Base-by-base conservation (phyloP, 139 green algal genomes). In the Diplosphaera chodatii region DNA sequence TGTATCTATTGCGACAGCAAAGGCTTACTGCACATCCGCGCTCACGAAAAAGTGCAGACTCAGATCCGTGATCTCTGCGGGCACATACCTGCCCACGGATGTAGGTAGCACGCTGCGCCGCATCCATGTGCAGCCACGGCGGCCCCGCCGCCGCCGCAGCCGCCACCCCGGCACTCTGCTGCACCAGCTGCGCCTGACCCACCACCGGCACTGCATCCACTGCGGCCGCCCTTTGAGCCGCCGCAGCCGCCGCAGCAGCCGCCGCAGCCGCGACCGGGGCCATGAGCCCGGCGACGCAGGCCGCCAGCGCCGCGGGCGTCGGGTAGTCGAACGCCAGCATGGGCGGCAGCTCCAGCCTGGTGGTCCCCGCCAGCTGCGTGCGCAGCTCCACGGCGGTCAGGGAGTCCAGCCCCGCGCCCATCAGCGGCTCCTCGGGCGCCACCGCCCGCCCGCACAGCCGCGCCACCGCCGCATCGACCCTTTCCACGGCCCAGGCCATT, bases 311-410 rank as follows among this genome's bases (percentile, higher is more conserved):
- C 48, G 13, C 48, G 22, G 48, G 48, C 48, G 48, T 59, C 3
- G 48, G 48, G 48, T 59, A 59, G 48, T 59, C 48, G 48, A 59
- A 59, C 25, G 48, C 48, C 48, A 65, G 59, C 59, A 65, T 65
- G 25, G 27, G 25, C 59, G 27, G 59, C 59, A 65, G 59, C 55
- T 55, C 10, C 59, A 65, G 64, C 64, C 25, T 25, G 3, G 48
- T n/a, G 8, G 16, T 3, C 4, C 16, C 48, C 16, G 48, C 78
- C 40, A 92, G 75, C 2, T 67, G 78, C 69, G 87, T 86, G 18
- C 83, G 75, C 72, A 92, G 79, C 85, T 93, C 87, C 64, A 90
- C 84, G 0, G 84, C 79, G 0, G 82, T 83, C 63, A 93, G 72
- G 10, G 80, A 88, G 78, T 93, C 87, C 33, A 93, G 63, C 18